Conservation (phyloP, 371 early-diverging fungal genomes). For the Umbelopsis sp. region DNA sequence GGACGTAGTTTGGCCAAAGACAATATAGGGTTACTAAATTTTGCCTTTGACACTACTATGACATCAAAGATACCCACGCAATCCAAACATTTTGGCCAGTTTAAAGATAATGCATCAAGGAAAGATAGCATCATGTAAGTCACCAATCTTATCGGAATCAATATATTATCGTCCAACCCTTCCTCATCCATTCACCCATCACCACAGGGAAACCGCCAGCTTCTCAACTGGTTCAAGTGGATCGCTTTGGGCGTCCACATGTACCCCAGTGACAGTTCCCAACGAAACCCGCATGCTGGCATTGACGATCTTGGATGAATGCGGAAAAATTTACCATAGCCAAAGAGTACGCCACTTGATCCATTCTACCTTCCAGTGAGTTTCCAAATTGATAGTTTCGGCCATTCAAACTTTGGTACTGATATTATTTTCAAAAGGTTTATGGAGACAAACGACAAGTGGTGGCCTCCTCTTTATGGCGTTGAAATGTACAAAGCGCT, state of each 20-base stretch:
- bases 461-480: slow-evolving; percentile 11
- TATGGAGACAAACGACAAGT: slow-evolving; percentile 8
- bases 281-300: slow-evolving; percentile 5
- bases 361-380: slow-evolving; percentile 5
- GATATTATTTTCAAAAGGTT: background rate
- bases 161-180: background rate
- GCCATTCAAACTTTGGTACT: background rate
- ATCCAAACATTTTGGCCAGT: background rate
- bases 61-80: slow-evolving; percentile 1
- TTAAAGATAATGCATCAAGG: background rate
- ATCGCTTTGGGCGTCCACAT: background rate
- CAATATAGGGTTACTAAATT: background rate
- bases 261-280: slow-evolving; percentile 3
- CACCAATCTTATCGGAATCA: background rate
- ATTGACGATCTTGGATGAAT: slow-evolving; percentile 1
- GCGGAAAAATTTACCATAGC: slow-evolving; percentile 4
- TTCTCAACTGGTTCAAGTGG: slow-evolving; percentile 8
- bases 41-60: background rate
- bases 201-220: background rate
- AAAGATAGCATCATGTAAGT: slow-evolving; percentile 12
- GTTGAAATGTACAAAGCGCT: slow-evolving; percentile 6
- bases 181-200: background rate
- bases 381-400: no score
- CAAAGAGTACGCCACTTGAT: slow-evolving; percentile 8
- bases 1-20: background rate